phyloP scores from a whole-genome alignment of 495 filamentous ascomycete species.

The Aspergillus baeticus region DNA sequence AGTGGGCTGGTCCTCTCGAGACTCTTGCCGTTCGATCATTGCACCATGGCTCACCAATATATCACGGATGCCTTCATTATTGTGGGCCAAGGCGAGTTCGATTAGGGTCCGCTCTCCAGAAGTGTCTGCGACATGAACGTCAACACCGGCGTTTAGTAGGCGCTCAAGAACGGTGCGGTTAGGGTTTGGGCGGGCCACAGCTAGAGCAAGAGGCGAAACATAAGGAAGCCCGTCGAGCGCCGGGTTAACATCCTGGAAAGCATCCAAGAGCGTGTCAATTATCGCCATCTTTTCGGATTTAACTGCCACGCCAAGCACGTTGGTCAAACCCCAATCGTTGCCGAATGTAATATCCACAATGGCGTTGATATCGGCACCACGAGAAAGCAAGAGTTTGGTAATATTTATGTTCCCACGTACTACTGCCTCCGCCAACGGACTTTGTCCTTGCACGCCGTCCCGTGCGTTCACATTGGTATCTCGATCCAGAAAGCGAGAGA shows the following conservation, averaged over 20 bases:
- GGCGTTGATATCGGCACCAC: constrained; percentile 15
- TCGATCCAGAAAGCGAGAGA: neutral
- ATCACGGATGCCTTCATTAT: too few relatives aligned
- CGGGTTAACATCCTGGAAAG: neutral
- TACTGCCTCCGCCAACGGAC: neutral
- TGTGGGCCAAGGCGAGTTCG: too few relatives aligned
- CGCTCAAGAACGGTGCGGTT: neutral
- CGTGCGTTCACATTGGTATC: neutral
- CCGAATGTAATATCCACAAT: neutral
- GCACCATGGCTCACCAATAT: too few relatives aligned
- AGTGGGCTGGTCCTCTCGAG: neutral
- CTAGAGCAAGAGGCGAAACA: too few relatives aligned
- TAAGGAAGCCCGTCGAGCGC: neutral
- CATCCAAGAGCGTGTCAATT: too few relatives aligned
- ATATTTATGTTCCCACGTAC: constrained; percentile 11
- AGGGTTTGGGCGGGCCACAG: too few relatives aligned
- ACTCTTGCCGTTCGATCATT: neutral
- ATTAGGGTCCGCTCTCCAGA: neutral
- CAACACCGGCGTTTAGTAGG: neutral
- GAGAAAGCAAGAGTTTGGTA: constrained; percentile 9
- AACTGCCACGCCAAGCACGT: neutral
- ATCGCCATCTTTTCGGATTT: too few relatives aligned
- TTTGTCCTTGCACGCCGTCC: neutral
- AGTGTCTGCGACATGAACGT: neutral
- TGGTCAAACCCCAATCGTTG: neutral